These are phyloP conservation scores for Hypoxylon rickii DNA, from an alignment of 495 filamentous ascomycete genomes.

Conservation along the genomic window DNA sequence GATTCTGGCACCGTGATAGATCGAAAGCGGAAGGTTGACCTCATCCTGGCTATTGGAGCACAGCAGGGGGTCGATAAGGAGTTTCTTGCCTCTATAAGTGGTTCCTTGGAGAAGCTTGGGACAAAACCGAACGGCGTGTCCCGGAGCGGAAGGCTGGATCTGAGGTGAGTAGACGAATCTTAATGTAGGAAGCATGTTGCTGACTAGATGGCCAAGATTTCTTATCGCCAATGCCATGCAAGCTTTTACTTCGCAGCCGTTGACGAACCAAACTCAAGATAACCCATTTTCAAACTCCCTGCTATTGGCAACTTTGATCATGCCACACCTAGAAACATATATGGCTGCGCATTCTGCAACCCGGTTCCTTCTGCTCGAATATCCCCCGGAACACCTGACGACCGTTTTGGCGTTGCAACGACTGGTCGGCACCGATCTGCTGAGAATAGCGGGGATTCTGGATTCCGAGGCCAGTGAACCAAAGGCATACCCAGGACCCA, in stretches of 20 bases:
- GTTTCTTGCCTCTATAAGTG: conserved; percentile 40
- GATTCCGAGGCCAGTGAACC: conserved; percentile 35
- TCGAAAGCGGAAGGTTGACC: conserved; percentile 41
- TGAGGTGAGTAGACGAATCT: conserved; percentile 41
- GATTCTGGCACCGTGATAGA: conserved; percentile 24
- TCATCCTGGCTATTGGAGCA: conserved; percentile 51
- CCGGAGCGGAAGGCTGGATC: conserved; percentile 46
- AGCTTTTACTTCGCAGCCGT: conserved; percentile 48
- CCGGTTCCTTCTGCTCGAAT: conserved; percentile 53
- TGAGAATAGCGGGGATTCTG: conserved; percentile 51
- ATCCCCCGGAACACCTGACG: conserved; percentile 49
- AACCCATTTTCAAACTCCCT: conserved; percentile 51
- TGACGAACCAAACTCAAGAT: conserved; percentile 48
- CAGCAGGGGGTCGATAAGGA: conserved; percentile 45
- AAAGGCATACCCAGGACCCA: conserved; percentile 8
- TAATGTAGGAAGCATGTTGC: background rate
- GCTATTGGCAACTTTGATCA: conserved; percentile 49
- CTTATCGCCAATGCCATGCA: conserved; percentile 57
- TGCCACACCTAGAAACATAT: conserved; percentile 52
- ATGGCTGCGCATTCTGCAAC: conserved; percentile 43
- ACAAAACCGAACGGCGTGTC: conserved; percentile 39
- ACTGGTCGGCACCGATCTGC: conserved; percentile 46
- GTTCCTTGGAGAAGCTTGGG: conserved; percentile 50
- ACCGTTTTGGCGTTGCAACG: conserved; percentile 50
- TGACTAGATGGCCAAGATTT: conserved; percentile 35